Percentiles rank a stretch among this genome's conserved stretches.
phyloP scores from a whole-genome alignment of 2,329 filamentous ascomycete genomes.

The Aspergillus hortae region DNA sequence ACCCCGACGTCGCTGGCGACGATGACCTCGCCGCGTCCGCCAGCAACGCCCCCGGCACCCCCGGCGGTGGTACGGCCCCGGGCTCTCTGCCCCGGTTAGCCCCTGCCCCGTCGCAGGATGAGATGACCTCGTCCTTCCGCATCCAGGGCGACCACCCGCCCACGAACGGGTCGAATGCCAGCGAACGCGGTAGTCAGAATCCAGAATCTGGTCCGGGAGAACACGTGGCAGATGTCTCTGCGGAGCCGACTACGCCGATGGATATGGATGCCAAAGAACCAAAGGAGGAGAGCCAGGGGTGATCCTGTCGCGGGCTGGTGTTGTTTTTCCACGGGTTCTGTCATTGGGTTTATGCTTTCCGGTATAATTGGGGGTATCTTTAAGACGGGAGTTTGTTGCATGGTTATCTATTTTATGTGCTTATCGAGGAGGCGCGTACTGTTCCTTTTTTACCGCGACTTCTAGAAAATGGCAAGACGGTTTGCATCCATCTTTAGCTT shows the following conservation, averaged over 20 bases:
- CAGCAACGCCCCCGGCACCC: slow-evolving; percentile 19
- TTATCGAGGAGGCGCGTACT: not conserved
- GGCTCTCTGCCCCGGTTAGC: slow-evolving; percentile 32
- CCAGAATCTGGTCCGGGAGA: slow-evolving; percentile 13
- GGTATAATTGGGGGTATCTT: slow-evolving; percentile 5
- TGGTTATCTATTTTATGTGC: not conserved
- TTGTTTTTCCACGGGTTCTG: slow-evolving; percentile 7
- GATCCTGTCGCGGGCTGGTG: not conserved
- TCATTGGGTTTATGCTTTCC: slow-evolving; percentile 8
- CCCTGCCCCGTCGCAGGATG: slow-evolving; percentile 34
- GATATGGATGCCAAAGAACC: slow-evolving; percentile 35
- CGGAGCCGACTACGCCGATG: slow-evolving; percentile 32
- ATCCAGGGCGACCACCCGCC: slow-evolving; percentile 23
- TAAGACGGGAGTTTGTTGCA: slow-evolving; percentile 1
- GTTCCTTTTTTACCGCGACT: not conserved
- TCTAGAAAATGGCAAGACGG: not conserved
- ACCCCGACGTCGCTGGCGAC: slow-evolving; percentile 21
- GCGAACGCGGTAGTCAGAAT: slow-evolving; percentile 16
- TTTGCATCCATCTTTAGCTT: too few relatives aligned
- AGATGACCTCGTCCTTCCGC: slow-evolving; percentile 37
- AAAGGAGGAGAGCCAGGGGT: slow-evolving; percentile 28
- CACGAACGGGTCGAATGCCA: slow-evolving; percentile 8
- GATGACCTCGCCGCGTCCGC: slow-evolving; percentile 19
- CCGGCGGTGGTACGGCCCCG: slow-evolving; percentile 12
- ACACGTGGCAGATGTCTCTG: slow-evolving; percentile 13